Evolutionary conservation across 371 early-diverging fungal species (phyloP).

Genomic region (Capniomyces stellatus): DNA sequence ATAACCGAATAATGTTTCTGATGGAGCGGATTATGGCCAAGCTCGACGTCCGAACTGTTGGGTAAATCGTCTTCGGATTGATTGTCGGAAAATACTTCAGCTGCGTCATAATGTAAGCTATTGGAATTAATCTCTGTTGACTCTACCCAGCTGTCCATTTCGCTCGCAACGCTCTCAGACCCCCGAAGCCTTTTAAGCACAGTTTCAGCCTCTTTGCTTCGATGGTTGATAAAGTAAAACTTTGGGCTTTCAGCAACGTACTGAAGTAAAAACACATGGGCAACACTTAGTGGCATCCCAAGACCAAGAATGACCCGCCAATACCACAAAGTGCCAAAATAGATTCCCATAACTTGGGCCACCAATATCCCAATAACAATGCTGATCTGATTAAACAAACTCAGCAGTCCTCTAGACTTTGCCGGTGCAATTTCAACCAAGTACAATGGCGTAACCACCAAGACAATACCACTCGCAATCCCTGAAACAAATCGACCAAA

Average conservation of each 20-base stretch:
- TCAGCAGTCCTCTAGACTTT: conserved; percentile 50
- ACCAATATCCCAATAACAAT: conserved; percentile 69
- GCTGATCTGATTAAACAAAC: conserved; percentile 62
- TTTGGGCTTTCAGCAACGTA: conserved; percentile 67
- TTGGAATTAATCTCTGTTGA: background rate
- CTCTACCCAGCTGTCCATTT: background rate
- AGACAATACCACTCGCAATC: conserved; percentile 59
- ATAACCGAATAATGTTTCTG: background rate
- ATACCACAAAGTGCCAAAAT: conserved; percentile 32
- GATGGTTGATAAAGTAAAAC: conserved; percentile 19
- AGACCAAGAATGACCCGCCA: conserved; percentile 48
- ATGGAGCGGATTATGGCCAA: too few relatives aligned
- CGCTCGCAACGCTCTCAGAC: background rate
- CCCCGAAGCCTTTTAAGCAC: background rate
- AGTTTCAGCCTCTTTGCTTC: background rate
- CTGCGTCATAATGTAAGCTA: background rate
- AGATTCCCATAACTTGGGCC: conserved; percentile 40
- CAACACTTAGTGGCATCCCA: conserved; percentile 33
- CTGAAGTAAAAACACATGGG: conserved; percentile 41
- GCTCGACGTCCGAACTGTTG: background rate
- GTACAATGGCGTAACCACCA: conserved; percentile 74
- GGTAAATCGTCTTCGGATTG: background rate
- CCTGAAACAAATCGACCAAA: conserved; percentile 72
- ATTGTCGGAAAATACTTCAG: background rate
- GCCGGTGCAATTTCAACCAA: conserved; percentile 68